Conservation (phyloP, 129 eudicot genomes). For the Chrysanthemum seticuspe region DNA sequence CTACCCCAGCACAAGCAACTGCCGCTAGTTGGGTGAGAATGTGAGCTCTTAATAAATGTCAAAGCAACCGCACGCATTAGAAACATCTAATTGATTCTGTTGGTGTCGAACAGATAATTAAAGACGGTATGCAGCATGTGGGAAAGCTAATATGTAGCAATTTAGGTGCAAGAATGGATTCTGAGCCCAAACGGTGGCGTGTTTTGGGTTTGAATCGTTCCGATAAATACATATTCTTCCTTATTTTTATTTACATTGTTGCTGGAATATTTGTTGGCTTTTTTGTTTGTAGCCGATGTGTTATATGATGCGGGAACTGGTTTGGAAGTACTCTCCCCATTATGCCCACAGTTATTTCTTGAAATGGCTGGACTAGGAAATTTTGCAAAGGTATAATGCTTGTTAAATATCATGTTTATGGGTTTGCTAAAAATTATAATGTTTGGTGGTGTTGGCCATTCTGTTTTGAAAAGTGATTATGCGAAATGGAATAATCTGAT, state of each 20-base stretch:
- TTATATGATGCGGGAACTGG: constrained; percentile 90
- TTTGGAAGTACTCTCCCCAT: constrained; percentile 39
- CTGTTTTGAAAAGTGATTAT: too few relatives aligned
- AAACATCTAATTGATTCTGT: constrained; percentile 15
- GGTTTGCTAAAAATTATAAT: neutral
- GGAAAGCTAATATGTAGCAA: constrained; percentile 96
- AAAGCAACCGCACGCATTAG: neutral
- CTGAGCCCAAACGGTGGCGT: constrained; percentile 97
- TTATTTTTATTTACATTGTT: neutral
- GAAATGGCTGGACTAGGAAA: constrained; percentile 53
- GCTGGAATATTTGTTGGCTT: neutral
- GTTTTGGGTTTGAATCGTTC: constrained; percentile 58
- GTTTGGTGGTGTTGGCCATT: too few relatives aligned
- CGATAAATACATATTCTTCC: neutral
- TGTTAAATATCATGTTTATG: neutral
- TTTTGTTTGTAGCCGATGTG: constrained; percentile 73
- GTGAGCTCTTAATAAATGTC: constrained; percentile 12
- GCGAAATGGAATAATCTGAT: too few relatives aligned
- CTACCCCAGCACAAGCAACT: constrained; percentile 97
- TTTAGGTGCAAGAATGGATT: constrained; percentile 98
- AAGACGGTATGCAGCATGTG: constrained; percentile 96
- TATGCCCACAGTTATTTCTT: constrained; percentile 39
- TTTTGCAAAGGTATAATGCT: constrained; percentile 34
- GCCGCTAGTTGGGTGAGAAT: constrained; percentile 94
- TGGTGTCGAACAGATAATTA: constrained; percentile 57